These are phyloP conservation scores for Zizania latifolia DNA, from an alignment of 176 grass and related monocot genomes.

Conservation along the genomic window DNA sequence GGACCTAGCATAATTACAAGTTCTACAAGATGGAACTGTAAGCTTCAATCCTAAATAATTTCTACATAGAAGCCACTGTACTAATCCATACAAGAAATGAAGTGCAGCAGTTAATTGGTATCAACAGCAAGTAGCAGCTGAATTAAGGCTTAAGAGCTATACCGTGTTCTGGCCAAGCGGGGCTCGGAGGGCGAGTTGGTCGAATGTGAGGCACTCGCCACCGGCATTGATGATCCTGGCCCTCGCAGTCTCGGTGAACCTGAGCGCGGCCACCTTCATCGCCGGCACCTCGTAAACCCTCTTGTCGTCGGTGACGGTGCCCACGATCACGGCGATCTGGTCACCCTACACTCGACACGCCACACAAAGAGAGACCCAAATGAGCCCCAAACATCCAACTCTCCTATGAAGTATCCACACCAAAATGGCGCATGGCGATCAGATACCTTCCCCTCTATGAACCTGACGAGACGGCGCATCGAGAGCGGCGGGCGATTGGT, in stretches of 20 bases:
- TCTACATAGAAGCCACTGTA: no score
- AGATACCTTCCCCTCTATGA: slow-evolving; percentile 51
- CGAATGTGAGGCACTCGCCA: slow-evolving; percentile 61
- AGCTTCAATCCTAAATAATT: no score
- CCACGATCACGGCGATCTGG: slow-evolving; percentile 70
- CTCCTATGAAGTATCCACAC: not conserved
- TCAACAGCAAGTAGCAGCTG: not conserved
- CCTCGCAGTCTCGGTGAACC: slow-evolving; percentile 71
- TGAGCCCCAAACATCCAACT: not conserved
- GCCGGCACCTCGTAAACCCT: slow-evolving; percentile 58
- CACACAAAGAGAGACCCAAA: not conserved
- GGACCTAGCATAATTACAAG: not conserved
- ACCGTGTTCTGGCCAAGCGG: slow-evolving; percentile 66
- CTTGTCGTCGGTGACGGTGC: slow-evolving; percentile 79
- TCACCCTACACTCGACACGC: slow-evolving; percentile 14
- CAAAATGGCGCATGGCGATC: not conserved
- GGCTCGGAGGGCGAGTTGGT: no score
- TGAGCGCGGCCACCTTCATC: slow-evolving; percentile 64
- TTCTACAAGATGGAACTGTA: not conserved
- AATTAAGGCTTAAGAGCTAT: not conserved
- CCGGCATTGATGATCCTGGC: slow-evolving; percentile 70
- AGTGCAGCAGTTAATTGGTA: not conserved
- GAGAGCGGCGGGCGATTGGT: slow-evolving; percentile 63
- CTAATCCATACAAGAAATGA: not conserved
- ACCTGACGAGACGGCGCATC: slow-evolving; percentile 59